phyloP scores from a whole-genome alignment of 2,329 filamentous ascomycete species.

The Alternaria rosae region DNA sequence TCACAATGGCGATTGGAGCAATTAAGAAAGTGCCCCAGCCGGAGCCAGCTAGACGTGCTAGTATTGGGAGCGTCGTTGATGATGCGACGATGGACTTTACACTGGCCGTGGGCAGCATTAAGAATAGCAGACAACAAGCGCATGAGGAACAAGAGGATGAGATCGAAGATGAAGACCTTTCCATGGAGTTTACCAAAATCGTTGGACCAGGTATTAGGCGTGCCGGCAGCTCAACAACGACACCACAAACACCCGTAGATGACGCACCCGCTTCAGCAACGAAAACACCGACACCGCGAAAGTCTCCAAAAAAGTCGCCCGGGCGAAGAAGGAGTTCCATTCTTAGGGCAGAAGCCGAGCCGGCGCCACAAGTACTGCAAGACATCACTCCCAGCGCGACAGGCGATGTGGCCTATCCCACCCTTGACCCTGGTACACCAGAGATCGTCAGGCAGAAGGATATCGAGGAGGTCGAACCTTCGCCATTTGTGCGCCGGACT shows the following conservation, averaged over 20 bases:
- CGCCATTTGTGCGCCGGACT: constrained; percentile 42
- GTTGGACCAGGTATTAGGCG: constrained; percentile 54
- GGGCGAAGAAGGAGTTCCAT: constrained; percentile 17
- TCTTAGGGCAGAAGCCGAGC: constrained; percentile 8
- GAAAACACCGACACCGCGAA: constrained; percentile 32
- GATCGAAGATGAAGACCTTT: constrained; percentile 52
- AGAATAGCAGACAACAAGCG: constrained; percentile 18
- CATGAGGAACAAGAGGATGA: constrained; percentile 11
- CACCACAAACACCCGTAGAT: constrained; percentile 29
- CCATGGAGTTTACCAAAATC: constrained; percentile 62
- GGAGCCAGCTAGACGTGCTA: constrained; percentile 30
- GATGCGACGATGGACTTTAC: constrained; percentile 53
- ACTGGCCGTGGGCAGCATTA: constrained; percentile 48
- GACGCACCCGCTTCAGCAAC: constrained; percentile 10
- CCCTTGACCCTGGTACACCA: constrained; percentile 38
- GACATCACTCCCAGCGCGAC: constrained; percentile 36
- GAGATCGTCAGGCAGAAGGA: constrained; percentile 35
- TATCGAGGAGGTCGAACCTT: constrained; percentile 44
- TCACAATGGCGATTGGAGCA: constrained; percentile 49
- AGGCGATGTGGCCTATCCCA: constrained; percentile 32
- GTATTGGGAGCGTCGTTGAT: constrained; percentile 35
- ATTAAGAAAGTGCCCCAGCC: constrained; percentile 36
- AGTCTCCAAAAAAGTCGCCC: constrained; percentile 37
- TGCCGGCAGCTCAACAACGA: constrained; percentile 18
- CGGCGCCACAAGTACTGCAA: constrained; percentile 21